Conservation (phyloP, 805 yeast species). For the Barnettozyma salicaria region DNA sequence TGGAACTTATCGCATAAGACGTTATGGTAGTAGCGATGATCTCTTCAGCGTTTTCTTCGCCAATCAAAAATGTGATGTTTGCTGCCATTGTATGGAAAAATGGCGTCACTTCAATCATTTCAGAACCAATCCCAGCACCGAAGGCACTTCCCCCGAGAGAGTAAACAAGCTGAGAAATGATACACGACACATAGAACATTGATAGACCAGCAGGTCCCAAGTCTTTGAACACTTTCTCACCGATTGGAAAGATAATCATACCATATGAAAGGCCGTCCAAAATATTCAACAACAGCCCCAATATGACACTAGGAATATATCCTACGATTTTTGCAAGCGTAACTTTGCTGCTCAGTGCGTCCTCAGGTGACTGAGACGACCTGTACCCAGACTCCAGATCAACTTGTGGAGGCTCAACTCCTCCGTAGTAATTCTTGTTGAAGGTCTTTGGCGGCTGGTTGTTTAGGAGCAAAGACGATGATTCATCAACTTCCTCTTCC, state of each 20-base stretch:
- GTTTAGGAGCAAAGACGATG: not conserved
- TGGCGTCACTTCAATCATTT: conserved; percentile 99
- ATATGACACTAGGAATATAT: conserved; percentile 67
- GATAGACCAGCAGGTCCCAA: conserved; percentile 88
- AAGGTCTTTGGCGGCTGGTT: not conserved
- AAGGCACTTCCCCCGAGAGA: conserved; percentile 90
- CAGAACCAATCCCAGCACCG: conserved; percentile 89
- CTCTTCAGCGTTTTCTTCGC: conserved; percentile 41
- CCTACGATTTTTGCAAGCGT: conserved; percentile 14
- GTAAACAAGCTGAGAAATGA: conserved; percentile 82
- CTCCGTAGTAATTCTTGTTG: conserved; percentile 4
- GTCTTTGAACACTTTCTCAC: conserved; percentile 67
- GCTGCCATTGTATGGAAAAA: conserved; percentile 94
- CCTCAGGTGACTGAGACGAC: no score
- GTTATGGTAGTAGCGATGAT: conserved; percentile 82
- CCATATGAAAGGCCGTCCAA: conserved; percentile 94
- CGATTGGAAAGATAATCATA: conserved; percentile 93
- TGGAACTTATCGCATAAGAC: conserved; percentile 75
- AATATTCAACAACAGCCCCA: conserved; percentile 81
- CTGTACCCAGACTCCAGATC: no score
- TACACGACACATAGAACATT: conserved; percentile 88
- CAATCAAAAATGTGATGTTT: conserved; percentile 53
- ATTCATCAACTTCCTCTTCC: conserved; percentile 5
- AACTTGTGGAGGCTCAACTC: no score
- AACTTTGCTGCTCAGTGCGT: no score